Evolutionary conservation across 2,329 filamentous ascomycete genomes (phyloP), one percentile per base, ranked within the genome.

Genomic region (Shiraia bambusicola): DNA sequence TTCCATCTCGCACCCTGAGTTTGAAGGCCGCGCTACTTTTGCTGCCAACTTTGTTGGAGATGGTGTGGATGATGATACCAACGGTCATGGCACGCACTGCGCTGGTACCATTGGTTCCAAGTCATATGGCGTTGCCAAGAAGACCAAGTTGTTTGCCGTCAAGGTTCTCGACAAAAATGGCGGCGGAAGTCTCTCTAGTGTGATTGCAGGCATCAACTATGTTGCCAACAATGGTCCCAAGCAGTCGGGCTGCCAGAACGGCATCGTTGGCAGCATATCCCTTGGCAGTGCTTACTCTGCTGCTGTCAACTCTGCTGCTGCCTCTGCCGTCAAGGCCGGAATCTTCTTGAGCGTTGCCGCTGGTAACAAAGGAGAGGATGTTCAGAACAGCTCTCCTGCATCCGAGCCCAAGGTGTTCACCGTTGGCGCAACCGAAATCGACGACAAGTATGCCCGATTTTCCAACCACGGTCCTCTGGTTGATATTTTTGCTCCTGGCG

Each of bases 1-100:
- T 59, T 66, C 69, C 34, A 62, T 67, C 19, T 72, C 69, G 3
- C 83, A 86, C 63, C 45, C 56, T 3, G 63, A 69, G n/a, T 65
- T 69, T 16, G 62, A 58, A 47, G 59, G 58, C 42, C 61, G 66
- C 53, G 59, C 59, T 16, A 37, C 40, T 11, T 58, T 47, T 34
- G 55, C 61, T 16, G 58, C 47, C 29, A 59, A 61, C 41, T 60
- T 59, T 39, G 49, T 54, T 16, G 50, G 46, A 3, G 53, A 60
- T n/a, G 48, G 51, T 6, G 17, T 46, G 2, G 30, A 59, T 32
- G 35, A 45, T 24, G 63, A 68, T 34, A 54, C 49, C 17, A 40
- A 54, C 30, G 64, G 64, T 13, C 64, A 67, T 36, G 64, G 65
- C 5, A 68, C 65, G 13, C 63, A 66, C 38, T 49, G 56, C 26